phyloP scores from a whole-genome alignment of 345 rosid species.

The Clarkia xantiana region DNA sequence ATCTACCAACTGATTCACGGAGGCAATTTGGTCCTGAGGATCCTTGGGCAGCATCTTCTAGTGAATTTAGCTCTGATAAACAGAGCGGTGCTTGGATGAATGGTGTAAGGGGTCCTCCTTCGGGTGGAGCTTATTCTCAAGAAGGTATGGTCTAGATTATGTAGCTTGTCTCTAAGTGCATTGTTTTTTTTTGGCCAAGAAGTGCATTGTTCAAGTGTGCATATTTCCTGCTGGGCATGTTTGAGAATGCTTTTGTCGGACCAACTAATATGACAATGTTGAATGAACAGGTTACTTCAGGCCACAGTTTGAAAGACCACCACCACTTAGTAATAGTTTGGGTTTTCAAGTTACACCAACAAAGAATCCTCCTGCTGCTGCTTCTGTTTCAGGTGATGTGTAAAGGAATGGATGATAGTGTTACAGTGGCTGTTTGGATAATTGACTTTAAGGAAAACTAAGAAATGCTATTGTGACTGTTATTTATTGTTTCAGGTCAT shows the following conservation, averaged over 20 bases:
- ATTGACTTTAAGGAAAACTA: background rate
- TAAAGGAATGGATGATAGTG: too few species aligned
- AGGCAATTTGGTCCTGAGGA: slow-evolving; percentile 50
- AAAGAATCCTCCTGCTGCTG: slow-evolving; percentile 17
- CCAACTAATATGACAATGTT: too few species aligned
- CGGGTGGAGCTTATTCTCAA: slow-evolving; percentile 39
- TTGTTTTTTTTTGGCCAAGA: too few species aligned
- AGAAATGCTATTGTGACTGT: slow-evolving; percentile 3
- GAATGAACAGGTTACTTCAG: slow-evolving; percentile 46
- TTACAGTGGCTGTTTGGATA: too few species aligned
- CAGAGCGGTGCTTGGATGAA: slow-evolving; percentile 52
- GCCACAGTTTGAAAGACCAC: slow-evolving; percentile 53
- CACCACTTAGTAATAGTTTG: slow-evolving; percentile 23
- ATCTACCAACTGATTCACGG: slow-evolving; percentile 49
- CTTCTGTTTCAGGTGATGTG: slow-evolving; percentile 33
- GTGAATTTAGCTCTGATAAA: slow-evolving; percentile 36
- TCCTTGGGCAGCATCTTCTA: slow-evolving; percentile 48
- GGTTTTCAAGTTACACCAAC: slow-evolving; percentile 42
- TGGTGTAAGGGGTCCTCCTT: slow-evolving; percentile 44
- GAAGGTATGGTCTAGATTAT: slow-evolving; percentile 6
- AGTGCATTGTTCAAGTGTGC: too few species aligned
- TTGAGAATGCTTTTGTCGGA: too few species aligned
- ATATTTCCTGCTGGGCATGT: too few species aligned
- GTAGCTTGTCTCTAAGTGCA: too few species aligned
- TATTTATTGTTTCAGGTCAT: slow-evolving; percentile 37